Evolutionary conservation across 345 rosid species (phyloP), one percentile per base, ranked within the genome.

Genomic region (Gossypioides kirkii): DNA sequence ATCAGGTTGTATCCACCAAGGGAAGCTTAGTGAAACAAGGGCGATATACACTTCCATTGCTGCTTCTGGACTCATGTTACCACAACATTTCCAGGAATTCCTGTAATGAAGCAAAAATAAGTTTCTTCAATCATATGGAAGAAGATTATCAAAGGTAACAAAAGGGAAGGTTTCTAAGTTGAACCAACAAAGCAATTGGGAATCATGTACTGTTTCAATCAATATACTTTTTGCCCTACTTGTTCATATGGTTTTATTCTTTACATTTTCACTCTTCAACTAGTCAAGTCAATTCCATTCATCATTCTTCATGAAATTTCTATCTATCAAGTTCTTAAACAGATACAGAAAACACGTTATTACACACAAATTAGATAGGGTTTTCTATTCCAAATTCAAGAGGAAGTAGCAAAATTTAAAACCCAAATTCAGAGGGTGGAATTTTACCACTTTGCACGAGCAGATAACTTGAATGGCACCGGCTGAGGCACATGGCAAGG

Each of bases 41-140:
- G 61, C 49, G 28, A 85, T 73, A 65, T 87, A 85, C 73, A 72
- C 77, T 79, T 85, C 83, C 91, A 87, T 87, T 10, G 91, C 88
- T 16, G 32, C 75, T 62, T 87, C 87, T 14, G 77, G 85, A 52
- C 75, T 75, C 81, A 84, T 83, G 74, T 82, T 71, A 69, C 87
- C 88, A 18, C 80, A 81, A 56, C 70, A 70, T 65, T 68, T 81
- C 88, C 88, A 85, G n/a, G 87, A 82, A 72, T 82, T 80, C 91
- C 91, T 87, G 62, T 0, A 23, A 72, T 10, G 74, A 45, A 1
- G 38, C n/a, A 1, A 68, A 17, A 50, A 46, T 50, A 9, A 76
- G 53, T 32, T 67, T 32, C 58, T 42, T 67, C 16, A 32, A 69
- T 28, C 7, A 71, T 13, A 36, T 14, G 52, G 28, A 54, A 69